phyloP scores from a whole-genome alignment of 306 rosid genomes.

The Gillenia trifoliata region DNA sequence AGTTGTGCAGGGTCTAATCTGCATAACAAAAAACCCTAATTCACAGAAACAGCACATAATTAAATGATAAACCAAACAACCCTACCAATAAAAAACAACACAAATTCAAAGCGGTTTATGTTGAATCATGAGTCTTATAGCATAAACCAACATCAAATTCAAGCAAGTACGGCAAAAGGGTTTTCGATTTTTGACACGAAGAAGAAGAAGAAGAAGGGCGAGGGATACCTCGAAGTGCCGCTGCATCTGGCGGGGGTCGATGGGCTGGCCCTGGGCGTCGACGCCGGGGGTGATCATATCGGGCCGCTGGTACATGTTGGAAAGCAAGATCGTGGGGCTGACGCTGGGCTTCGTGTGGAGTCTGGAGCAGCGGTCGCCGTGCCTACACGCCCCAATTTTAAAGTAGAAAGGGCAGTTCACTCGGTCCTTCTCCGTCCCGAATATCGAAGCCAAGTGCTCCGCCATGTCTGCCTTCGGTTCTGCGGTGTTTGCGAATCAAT shows the following conservation, averaged over 20 bases:
- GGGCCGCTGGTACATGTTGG: slow-evolving; percentile 75
- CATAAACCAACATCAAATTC: neutral
- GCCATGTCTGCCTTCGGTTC: slow-evolving; percentile 35
- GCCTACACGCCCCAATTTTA: slow-evolving; percentile 80
- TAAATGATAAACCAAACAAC: neutral
- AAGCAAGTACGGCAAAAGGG: neutral
- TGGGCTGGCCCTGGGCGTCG: slow-evolving; percentile 51
- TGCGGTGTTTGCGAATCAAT: neutral
- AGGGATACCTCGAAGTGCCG: slow-evolving; percentile 45
- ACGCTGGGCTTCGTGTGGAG: slow-evolving; percentile 72
- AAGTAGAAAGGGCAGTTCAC: slow-evolving; percentile 79
- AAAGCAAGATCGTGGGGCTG: slow-evolving; percentile 60
- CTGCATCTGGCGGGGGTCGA: slow-evolving; percentile 58
- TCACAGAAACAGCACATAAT: neutral
- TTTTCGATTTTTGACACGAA: neutral
- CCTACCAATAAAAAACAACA: neutral
- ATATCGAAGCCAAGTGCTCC: slow-evolving; percentile 68
- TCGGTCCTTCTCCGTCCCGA: slow-evolving; percentile 73
- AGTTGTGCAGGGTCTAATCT: neutral
- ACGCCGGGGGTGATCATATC: slow-evolving; percentile 76
- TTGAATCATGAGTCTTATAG: neutral
- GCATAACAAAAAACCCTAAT: neutral
- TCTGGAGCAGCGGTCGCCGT: slow-evolving; percentile 64
- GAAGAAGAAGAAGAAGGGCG: neutral
- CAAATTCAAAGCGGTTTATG: neutral